phyloP scores from a whole-genome alignment of 2,329 filamentous ascomycete genomes.

The Dactylellina parvicollis region DNA sequence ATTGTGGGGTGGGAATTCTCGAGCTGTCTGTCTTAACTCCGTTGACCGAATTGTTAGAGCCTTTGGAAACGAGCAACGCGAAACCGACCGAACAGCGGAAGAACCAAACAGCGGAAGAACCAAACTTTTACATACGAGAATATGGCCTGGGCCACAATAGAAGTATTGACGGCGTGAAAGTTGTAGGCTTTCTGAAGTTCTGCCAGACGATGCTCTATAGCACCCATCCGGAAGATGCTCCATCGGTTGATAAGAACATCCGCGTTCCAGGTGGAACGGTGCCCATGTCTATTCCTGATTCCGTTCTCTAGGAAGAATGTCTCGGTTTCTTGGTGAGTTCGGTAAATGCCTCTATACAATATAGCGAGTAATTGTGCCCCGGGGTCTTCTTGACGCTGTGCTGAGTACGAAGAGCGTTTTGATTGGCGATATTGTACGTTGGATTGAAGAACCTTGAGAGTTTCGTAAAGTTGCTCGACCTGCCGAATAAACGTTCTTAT shows the following conservation, averaged over 20 bases:
- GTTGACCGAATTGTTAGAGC: too few species aligned
- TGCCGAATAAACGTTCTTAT: not conserved
- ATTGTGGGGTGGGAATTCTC: not conserved
- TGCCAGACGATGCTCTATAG: not conserved
- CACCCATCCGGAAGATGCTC: conserved; percentile 17
- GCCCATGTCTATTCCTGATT: conserved; percentile 3
- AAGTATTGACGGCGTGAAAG: conserved; percentile 10
- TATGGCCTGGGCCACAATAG: conserved; percentile 11
- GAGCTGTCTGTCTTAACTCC: conserved; percentile 14
- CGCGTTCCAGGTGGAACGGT: conserved; percentile 12
- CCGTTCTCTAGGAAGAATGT: not conserved
- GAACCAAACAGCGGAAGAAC: not conserved
- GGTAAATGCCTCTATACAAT: not conserved
- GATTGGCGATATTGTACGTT: conserved; percentile 2
- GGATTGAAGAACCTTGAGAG: conserved; percentile 13
- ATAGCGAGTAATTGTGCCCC: conserved; percentile 4
- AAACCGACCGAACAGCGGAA: not conserved
- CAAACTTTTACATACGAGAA: conserved; percentile 6
- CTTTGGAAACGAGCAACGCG: not conserved
- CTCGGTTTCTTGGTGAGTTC: conserved; percentile 14
- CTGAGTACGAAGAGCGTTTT: conserved; percentile 2
- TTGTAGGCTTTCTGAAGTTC: conserved; percentile 17
- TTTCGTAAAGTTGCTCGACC: conserved; percentile 20
- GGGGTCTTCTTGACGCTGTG: not conserved
- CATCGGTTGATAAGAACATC: conserved; percentile 4